Base-by-base conservation (phyloP, 257 asterid species). In the Sherardia arvensis region DNA sequence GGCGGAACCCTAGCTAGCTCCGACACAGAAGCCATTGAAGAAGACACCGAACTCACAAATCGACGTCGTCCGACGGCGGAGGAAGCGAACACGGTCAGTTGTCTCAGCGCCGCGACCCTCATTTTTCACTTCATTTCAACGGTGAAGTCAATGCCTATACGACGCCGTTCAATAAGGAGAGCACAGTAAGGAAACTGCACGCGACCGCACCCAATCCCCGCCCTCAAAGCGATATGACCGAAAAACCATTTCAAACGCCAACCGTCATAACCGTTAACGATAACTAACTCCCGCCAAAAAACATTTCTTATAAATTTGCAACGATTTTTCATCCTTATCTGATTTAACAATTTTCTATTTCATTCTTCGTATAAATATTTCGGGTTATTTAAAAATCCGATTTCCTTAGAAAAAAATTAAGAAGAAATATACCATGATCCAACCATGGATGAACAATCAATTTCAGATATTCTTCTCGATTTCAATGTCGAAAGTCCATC, bases 1-100 rank as follows among this genome's bases (percentile, higher is more conserved):
- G 90, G 81, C 2, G 98, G 96, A 22, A 76, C 85, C 71, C 96
- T 78, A 79, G 98, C 88, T 64, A 78, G 77, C 71, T 86, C 96
- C 8, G 91, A 70, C 56, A 82, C 72, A 3, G 85, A 70, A 4
- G 83, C 77, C 98, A 88, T 91, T 62, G 94, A 59, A 70, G 66
- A 61, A 30, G 18, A 1, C 75, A 61, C 22, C 78, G 69, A 48
- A 70, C 59, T 53, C 70, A 76, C 65, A 45, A 71, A 17, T 56
- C 58, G 63, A 62, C 66, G 79, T 72, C 56, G 80, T 23, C 66
- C 74, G 49, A 72, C 26, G 12, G 34, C 21, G 15, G 55, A 15
- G 8, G 57, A 63, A 26, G 83, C 65, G 54, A 64, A 5, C 71
- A 36, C 17, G 15, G 36, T 28, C 18, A 59, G 28, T 15, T 47